These are phyloP conservation scores for Cymbidium sinense DNA, from an alignment of 106 monocot species.

Conservation along the genomic window DNA sequence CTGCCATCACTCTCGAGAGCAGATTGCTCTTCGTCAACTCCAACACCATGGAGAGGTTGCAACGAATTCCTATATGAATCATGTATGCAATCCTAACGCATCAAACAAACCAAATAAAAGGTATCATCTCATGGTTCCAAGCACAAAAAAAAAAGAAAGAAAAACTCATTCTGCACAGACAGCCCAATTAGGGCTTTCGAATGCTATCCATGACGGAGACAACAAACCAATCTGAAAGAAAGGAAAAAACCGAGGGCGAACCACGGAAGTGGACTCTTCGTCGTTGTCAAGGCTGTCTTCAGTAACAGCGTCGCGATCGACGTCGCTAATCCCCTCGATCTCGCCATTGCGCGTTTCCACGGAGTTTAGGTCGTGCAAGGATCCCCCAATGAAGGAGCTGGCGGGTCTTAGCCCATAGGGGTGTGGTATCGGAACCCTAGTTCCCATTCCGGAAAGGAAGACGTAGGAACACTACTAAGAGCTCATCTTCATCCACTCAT, in stretches of 20 bases:
- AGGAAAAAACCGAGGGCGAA: conserved; percentile 6
- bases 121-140: background rate
- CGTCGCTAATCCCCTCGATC: conserved; percentile 71
- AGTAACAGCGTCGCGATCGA: conserved; percentile 65
- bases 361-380: conserved; percentile 72
- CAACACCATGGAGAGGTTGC: conserved; percentile 46
- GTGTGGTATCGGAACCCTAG: conserved; percentile 48
- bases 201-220: background rate
- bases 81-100: conserved; percentile 65
- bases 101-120: conserved; percentile 5
- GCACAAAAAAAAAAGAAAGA: background rate
- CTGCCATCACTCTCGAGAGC: conserved; percentile 48
- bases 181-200: background rate
- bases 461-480: background rate
- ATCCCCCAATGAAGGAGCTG: conserved; percentile 42
- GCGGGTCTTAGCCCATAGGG: conserved; percentile 39
- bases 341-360: conserved; percentile 47
- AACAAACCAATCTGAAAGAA: background rate
- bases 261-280: conserved; percentile 77
- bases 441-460: conserved; percentile 20
- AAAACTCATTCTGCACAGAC: background rate
- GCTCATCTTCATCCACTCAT: background rate
- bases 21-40: conserved; percentile 55
- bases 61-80: conserved; percentile 70
- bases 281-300: conserved; percentile 75